These are phyloP conservation scores for Zizania latifolia DNA, from an alignment of 176 grass and related monocot genomes.

Conservation along the genomic window DNA sequence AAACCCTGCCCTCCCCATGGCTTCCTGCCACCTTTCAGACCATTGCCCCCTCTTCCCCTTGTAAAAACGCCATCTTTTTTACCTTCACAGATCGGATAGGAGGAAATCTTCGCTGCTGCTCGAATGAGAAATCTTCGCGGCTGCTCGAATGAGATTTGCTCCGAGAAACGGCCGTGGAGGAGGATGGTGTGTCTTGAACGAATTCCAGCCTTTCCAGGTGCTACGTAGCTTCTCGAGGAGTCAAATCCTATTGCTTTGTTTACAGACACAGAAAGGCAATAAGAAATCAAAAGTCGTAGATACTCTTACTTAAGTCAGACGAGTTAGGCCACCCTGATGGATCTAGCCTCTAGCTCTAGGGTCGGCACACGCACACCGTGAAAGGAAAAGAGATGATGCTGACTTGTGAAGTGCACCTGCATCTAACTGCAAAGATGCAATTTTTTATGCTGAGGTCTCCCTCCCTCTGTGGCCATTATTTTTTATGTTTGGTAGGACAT, in stretches of 20 bases:
- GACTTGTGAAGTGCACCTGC: conserved; percentile 20
- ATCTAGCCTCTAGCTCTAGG: too few species aligned
- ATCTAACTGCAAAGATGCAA: neutral
- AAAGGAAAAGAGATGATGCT: conserved; percentile 12
- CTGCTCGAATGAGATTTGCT: conserved; percentile 9
- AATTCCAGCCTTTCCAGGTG: neutral
- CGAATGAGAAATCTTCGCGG: conserved; percentile 19
- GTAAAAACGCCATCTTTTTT: neutral
- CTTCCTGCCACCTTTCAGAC: neutral
- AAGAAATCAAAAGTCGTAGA: conserved; percentile 8
- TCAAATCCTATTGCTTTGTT: conserved; percentile 12
- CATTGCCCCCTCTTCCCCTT: neutral
- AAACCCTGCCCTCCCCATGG: conserved; percentile 19
- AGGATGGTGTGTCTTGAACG: neutral
- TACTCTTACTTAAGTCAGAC: conserved; percentile 20
- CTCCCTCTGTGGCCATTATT: neutral
- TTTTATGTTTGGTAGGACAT: neutral
- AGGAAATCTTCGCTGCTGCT: neutral
- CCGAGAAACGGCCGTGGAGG: neutral
- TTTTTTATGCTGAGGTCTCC: conserved; percentile 5
- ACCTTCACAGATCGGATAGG: neutral
- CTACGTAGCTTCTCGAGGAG: neutral
- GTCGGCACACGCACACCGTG: neutral
- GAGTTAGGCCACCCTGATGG: neutral
- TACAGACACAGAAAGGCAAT: neutral